Conservation (phyloP, 202 grass and related monocot genomes). For the Tripidium arundinaceum region DNA sequence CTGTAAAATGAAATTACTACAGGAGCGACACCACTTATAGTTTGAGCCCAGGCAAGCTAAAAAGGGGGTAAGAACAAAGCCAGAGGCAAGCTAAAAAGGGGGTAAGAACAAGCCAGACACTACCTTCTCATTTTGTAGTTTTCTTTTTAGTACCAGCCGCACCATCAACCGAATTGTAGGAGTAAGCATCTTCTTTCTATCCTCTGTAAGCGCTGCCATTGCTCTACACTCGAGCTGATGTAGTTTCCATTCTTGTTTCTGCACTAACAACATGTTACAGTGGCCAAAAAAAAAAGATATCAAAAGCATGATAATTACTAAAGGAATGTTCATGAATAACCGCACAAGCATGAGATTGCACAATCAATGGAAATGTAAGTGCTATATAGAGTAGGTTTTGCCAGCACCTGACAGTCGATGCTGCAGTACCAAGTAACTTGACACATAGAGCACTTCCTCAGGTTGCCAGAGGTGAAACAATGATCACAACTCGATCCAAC, state of each 20-base stretch:
- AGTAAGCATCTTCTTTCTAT: slow-evolving; percentile 77
- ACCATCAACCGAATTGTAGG: slow-evolving; percentile 76
- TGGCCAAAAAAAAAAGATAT: neutral
- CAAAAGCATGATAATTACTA: neutral
- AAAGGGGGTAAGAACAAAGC: neutral
- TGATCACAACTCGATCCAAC: slow-evolving; percentile 51
- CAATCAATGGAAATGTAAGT: neutral
- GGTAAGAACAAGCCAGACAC: neutral
- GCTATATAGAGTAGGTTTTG: neutral
- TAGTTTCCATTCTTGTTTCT: slow-evolving; percentile 85
- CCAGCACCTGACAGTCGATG: slow-evolving; percentile 60
- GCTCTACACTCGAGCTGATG: slow-evolving; percentile 79
- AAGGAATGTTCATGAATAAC: neutral
- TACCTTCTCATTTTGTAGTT: slow-evolving; percentile 71
- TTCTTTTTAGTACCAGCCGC: slow-evolving; percentile 54
- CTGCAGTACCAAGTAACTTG: slow-evolving; percentile 76
- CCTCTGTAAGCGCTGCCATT: slow-evolving; percentile 47
- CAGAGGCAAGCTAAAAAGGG: neutral
- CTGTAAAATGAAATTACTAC: neutral
- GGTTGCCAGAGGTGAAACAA: slow-evolving; percentile 57
- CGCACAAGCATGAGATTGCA: neutral
- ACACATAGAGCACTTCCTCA: slow-evolving; percentile 76
- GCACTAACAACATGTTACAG: neutral
- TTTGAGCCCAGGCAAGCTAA: neutral
- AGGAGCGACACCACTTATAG: neutral